Evolutionary conservation across 768 basidiomycete species (phyloP).

Genomic region (Cubamyces sp.): DNA sequence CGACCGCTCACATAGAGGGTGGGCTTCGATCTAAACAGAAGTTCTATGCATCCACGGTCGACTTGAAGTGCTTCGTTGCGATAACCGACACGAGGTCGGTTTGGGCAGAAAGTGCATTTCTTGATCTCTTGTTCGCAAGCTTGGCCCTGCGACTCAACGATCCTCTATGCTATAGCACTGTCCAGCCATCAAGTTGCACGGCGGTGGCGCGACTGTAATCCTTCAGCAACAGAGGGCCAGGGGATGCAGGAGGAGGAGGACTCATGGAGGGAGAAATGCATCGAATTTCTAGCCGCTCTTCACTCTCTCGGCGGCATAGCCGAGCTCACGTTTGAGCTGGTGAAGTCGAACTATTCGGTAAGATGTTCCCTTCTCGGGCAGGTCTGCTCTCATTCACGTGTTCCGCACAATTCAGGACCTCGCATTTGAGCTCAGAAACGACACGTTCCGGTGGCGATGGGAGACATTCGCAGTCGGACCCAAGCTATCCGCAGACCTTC

Average conservation of each 20-base stretch:
- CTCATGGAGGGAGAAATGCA: conserved; percentile 57
- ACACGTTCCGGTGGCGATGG: conserved; percentile 78
- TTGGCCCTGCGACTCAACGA: not conserved
- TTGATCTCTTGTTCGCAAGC: not conserved
- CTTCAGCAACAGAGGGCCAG: conserved; percentile 32
- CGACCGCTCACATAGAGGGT: not conserved
- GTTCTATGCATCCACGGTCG: conserved; percentile 58
- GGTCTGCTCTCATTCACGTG: conserved; percentile 23
- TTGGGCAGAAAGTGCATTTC: conserved; percentile 69
- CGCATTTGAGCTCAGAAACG: conserved; percentile 61
- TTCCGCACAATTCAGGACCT: conserved; percentile 54
- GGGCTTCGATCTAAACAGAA: conserved; percentile 49
- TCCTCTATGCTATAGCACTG: not conserved
- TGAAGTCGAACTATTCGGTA: conserved; percentile 64
- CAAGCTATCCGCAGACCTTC: conserved; percentile 66
- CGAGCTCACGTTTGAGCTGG: conserved; percentile 62
- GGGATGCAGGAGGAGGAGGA: conserved; percentile 52
- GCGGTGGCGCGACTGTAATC: conserved; percentile 70
- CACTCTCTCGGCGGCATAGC: conserved; percentile 67
- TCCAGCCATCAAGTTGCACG: conserved; percentile 57
- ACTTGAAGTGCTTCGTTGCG: conserved; percentile 62
- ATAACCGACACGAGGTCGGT: conserved; percentile 76
- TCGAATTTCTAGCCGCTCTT: conserved; percentile 57
- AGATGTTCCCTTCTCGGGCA: conserved; percentile 30
- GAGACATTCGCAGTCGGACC: conserved; percentile 69